Base-by-base conservation (phyloP, 2,329 filamentous ascomycete genomes). In the Tricladium varicosporioides region DNA sequence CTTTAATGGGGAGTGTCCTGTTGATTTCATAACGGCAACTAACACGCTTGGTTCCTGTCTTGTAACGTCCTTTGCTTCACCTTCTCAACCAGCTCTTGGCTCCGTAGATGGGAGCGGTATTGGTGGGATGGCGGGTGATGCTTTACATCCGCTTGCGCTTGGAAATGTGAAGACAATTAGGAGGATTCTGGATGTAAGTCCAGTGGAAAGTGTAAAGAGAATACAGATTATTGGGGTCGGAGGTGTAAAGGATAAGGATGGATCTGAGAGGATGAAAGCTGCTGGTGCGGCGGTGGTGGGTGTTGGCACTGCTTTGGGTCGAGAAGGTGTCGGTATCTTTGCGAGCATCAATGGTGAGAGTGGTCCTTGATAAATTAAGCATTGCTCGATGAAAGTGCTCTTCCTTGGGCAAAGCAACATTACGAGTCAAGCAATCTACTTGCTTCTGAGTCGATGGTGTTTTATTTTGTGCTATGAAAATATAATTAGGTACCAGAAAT, bases 121-220 rank as follows among this genome's bases (percentile, higher is more conserved):
- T 2, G 89, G 89, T 0, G 89, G 89, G 0, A 77, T 92, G 73
- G 89, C 87, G 0, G 89, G 89, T 0, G 79, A 86, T 10, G 80
- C 87, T 15, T 72, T 93, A 45, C 89, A 92, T 71, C 85, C 88
- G 0, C 73, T 93, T 0, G 86, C 88, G 0, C 71, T 93, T 31
- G 89, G 89, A 0, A 93, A 92, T 64, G 89, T 92, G 32, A 76
- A 76, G n/a, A 86, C 82, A 1, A 77, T 93, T n/a, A 73, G 85
- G 16, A 71, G 69, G 16, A 68, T 88, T 72, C 70, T 92, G 14
- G 81, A 86, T 62, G 49, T 36, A 5, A 61, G 54, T 11, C 70
- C 73, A 33, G 66, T 77, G 13, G 65, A 74, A 0, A 57, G 71
- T 54, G 70, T 90, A 48, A 71, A 71, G 9, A 74, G 79, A n/a